Evolutionary conservation across 768 basidiomycete species (phyloP), one percentile per base, ranked within the genome.

Genomic region (Boletus insuetus): DNA sequence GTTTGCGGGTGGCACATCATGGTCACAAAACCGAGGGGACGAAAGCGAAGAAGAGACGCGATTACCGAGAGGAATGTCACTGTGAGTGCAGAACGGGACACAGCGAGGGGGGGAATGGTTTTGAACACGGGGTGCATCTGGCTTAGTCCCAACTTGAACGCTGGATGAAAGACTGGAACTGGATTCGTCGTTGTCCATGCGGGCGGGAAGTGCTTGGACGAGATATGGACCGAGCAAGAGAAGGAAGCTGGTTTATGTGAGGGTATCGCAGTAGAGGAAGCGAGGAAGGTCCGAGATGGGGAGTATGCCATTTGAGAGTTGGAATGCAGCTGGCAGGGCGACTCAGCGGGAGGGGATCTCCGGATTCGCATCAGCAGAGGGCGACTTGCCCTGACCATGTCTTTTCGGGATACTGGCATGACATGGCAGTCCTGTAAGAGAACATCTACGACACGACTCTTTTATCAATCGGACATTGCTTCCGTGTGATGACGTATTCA

Each of bases 311-410:
- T 56, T 52, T 32, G 53, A 34, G 46, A 57, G 43, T 55, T 69
- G 65, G 67, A 63, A 66, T 67, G 45, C 61, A 51, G 22, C 40
- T 49, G 20, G 11, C 14, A 29, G 29, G 29, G 51, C 20, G 34
- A 10, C 10, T 32, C 29, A 29, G 29, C 17, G 17, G 20, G 47
- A 47, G 54, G 49, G 26, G 31, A 59, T 59, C 53, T 41, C 64
- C 64, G 58, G 50, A 53, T 53, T 11, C 26, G 34, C 20, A 51
- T 44, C 51, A 43, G 17, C 12, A 11, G 46, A 31, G 47, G 44
- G 58, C 61, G 61, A 65, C 48, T 56, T 64, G 53, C 34, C 55
- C 58, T 62, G 54, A 58, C 34, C 24, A 46, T 37, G 54, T 68
- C 59, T 55, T 67, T 65, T 68, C 60, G 60, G 64, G 59, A 50